A percentile compares a stretch with the other conserved stretches of the same genome.
phyloP scores from a whole-genome alignment of 108 stramenopile genomes.

The Discostella stelligeroides region DNA sequence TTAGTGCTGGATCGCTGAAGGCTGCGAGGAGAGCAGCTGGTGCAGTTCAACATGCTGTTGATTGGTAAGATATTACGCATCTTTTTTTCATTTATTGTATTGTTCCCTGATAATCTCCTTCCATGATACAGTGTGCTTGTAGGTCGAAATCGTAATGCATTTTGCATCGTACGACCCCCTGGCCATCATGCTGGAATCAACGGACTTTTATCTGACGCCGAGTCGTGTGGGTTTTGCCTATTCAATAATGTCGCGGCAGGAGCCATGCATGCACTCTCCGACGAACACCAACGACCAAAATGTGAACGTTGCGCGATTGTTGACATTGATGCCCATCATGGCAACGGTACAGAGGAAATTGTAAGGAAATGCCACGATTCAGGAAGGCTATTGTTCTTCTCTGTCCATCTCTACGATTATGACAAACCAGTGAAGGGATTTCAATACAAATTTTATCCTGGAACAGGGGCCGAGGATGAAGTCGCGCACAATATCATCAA shows the following conservation, averaged over 20 bases:
- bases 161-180: slow-evolving; percentile 96
- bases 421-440: slow-evolving; percentile 67
- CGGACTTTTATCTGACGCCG: slow-evolving; percentile 89
- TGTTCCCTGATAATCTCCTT: slow-evolving; percentile 11
- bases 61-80: slow-evolving; percentile 55
- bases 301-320: slow-evolving; percentile 94
- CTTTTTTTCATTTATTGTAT: neutral
- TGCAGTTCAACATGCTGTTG: slow-evolving; percentile 93
- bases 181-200: slow-evolving; percentile 97
- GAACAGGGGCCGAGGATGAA: slow-evolving; percentile 91
- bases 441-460: slow-evolving; percentile 94
- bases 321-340: slow-evolving; percentile 98
- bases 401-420: slow-evolving; percentile 91
- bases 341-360: slow-evolving; percentile 98
- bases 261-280: slow-evolving; percentile 94
- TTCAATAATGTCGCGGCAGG: slow-evolving; percentile 98
- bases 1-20: slow-evolving; percentile 85
- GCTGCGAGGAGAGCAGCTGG: slow-evolving; percentile 92
- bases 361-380: slow-evolving; percentile 88
- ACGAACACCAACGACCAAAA: slow-evolving; percentile 65
- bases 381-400: slow-evolving; percentile 90
- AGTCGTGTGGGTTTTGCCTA: slow-evolving; percentile 98
- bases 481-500: slow-evolving; percentile 93
- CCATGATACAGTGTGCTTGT: slow-evolving; percentile 60
- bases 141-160: slow-evolving; percentile 92